Percentiles rank a stretch among this genome's conserved stretches.
These are phyloP conservation scores for Nitzschia sp. DNA, from an alignment of 108 stramenopile genomes.

Conservation along the genomic window DNA sequence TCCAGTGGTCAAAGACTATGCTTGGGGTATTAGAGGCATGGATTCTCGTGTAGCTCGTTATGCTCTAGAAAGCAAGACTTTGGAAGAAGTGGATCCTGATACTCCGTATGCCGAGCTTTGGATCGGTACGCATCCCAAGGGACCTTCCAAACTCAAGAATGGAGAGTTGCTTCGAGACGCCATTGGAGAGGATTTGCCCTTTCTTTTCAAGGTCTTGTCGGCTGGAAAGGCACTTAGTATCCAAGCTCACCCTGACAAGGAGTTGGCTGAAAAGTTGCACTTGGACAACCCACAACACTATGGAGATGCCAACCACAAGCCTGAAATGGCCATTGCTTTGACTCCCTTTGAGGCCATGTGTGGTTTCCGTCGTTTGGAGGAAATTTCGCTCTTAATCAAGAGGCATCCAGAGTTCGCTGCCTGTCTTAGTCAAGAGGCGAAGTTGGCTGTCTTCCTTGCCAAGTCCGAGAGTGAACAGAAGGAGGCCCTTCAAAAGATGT, in stretches of 20 bases:
- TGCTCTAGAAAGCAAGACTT: slow-evolving; percentile 60
- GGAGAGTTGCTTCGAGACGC: slow-evolving; percentile 43
- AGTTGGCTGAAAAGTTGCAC: slow-evolving; percentile 80
- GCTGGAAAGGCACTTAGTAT: slow-evolving; percentile 83
- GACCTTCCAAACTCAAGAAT: slow-evolving; percentile 55
- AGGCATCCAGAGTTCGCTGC: slow-evolving; percentile 89
- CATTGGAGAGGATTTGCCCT: slow-evolving; percentile 73
- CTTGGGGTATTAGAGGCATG: slow-evolving; percentile 81
- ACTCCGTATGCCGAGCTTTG: slow-evolving; percentile 87
- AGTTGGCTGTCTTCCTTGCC: slow-evolving; percentile 63
- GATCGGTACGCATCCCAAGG: slow-evolving; percentile 87
- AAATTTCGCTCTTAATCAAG: slow-evolving; percentile 70
- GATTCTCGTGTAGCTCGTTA: slow-evolving; percentile 75
- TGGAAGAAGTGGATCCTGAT: slow-evolving; percentile 75
- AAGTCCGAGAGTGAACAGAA: slow-evolving; percentile 31
- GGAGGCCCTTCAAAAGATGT: slow-evolving; percentile 70
- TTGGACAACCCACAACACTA: slow-evolving; percentile 80
- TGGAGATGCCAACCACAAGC: slow-evolving; percentile 98
- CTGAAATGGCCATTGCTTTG: slow-evolving; percentile 98
- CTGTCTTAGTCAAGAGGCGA: slow-evolving; percentile 74
- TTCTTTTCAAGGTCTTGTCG: slow-evolving; percentile 85
- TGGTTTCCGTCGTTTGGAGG: slow-evolving; percentile 89
- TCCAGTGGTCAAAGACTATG: slow-evolving; percentile 71
- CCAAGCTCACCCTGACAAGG: slow-evolving; percentile 90
- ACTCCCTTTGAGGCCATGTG: slow-evolving; percentile 96